Percentiles rank a stretch among this genome's conserved stretches.
Conservation (phyloP, 75 land plant genomes). For the Ceratopteris richardii region DNA sequence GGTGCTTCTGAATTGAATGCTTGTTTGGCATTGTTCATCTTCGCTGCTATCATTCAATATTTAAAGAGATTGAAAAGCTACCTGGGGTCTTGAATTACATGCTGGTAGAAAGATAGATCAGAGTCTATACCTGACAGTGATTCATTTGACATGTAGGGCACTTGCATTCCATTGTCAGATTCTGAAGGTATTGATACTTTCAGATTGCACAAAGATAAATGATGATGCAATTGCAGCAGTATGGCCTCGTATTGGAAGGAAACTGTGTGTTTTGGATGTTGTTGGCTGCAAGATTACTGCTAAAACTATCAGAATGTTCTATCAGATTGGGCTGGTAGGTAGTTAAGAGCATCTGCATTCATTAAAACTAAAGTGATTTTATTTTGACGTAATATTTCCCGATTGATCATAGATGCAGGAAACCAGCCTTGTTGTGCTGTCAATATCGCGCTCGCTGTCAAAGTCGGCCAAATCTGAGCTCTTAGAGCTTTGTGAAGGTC, state of each 20-base stretch:
- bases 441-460: conserved; percentile 16
- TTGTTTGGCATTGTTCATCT: too few species aligned
- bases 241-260: conserved; percentile 8
- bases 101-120: too few species aligned
- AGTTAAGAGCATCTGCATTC: neutral
- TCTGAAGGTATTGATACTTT: conserved; percentile 14
- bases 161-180: conserved; percentile 17
- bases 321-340: conserved; percentile 6
- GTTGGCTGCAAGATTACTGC: conserved; percentile 16
- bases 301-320: neutral
- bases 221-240: conserved; percentile 7
- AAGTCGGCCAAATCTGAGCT: conserved; percentile 12
- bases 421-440: conserved; percentile 21
- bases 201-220: conserved; percentile 7
- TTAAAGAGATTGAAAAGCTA: too few species aligned
- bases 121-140: too few species aligned
- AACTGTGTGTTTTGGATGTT: conserved; percentile 14
- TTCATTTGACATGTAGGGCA: conserved; percentile 6
- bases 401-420: conserved; percentile 11
- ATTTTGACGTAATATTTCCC: too few species aligned
- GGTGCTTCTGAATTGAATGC: too few species aligned
- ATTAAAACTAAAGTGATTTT: neutral
- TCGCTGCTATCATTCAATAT: too few species aligned
- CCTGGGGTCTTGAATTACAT: too few species aligned
- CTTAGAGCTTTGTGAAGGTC: conserved; percentile 2